Evolutionary conservation across 2,329 filamentous ascomycete species (phyloP).

Genomic region (Tolypocladium cylindrosporum): DNA sequence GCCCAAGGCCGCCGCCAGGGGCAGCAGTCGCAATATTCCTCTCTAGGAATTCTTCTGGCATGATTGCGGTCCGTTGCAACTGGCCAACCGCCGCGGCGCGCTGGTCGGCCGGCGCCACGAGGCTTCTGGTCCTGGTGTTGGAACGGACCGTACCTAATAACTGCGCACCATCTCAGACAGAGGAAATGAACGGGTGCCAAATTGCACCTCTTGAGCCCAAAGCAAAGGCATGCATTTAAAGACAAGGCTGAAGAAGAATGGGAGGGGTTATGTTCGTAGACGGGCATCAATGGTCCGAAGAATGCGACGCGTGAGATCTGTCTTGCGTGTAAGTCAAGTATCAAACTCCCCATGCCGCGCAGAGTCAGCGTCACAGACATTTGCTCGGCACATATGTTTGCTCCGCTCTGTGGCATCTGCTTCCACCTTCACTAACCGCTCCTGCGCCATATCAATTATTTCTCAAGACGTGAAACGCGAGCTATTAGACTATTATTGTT

Average conservation of each 20-base stretch:
- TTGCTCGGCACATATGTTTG: too few relatives aligned
- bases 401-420: too few relatives aligned
- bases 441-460: too few relatives aligned
- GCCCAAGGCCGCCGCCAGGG: not conserved
- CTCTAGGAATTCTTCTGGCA: not conserved
- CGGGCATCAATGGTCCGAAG: not conserved
- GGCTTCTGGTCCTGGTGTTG: not conserved
- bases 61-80: not conserved
- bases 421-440: too few relatives aligned
- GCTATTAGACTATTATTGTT: too few relatives aligned
- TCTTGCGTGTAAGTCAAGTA: too few relatives aligned
- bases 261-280: not conserved
- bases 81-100: not conserved
- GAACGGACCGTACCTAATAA: not conserved
- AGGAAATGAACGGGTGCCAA: not conserved
- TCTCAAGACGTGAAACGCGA: too few relatives aligned
- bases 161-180: not conserved
- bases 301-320: too few relatives aligned
- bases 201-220: not conserved
- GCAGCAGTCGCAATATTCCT: not conserved
- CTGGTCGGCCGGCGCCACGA: not conserved
- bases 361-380: too few relatives aligned
- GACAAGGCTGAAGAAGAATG: not conserved
- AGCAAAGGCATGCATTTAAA: too few relatives aligned
- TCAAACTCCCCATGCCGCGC: too few relatives aligned